Conservation (phyloP, 768 basidiomycete genomes). For the Obba rivulosa region DNA sequence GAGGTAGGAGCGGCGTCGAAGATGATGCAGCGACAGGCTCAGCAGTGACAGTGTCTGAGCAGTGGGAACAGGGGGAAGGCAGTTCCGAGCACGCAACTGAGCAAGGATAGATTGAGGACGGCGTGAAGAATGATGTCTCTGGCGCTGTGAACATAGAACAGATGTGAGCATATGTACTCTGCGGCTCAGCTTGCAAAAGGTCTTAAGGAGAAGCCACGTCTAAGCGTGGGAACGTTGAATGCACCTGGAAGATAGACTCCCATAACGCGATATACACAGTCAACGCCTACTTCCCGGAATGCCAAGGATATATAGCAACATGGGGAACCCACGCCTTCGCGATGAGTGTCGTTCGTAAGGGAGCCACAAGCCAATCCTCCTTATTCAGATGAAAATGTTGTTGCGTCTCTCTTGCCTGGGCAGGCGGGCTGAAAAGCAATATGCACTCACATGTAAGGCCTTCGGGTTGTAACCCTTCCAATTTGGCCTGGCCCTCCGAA, state of each 20-base stretch:
- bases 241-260: not conserved
- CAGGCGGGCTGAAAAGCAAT: not conserved
- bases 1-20: slow-evolving; percentile 33
- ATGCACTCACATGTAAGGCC: slow-evolving; percentile 45
- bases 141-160: slow-evolving; percentile 27
- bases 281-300: not conserved
- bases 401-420: not conserved
- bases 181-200: no score
- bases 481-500: slow-evolving; percentile 24
- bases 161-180: not conserved
- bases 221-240: not conserved
- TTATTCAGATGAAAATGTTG: no score
- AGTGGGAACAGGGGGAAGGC: slow-evolving; percentile 34
- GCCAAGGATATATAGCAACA: not conserved
- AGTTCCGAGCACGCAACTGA: slow-evolving; percentile 40
- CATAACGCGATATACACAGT: no score
- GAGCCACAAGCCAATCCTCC: no score
- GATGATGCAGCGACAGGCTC: slow-evolving; percentile 1
- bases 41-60: slow-evolving; percentile 20
- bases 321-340: not conserved
- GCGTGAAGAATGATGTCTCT: slow-evolving; percentile 40
- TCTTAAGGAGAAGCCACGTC: not conserved
- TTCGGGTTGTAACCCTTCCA: slow-evolving; percentile 40
- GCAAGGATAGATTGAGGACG: slow-evolving; percentile 48
- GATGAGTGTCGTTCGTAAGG: not conserved